Conservation (phyloP, 371 early-diverging fungal genomes). For the Saksenaea oblongispora region DNA sequence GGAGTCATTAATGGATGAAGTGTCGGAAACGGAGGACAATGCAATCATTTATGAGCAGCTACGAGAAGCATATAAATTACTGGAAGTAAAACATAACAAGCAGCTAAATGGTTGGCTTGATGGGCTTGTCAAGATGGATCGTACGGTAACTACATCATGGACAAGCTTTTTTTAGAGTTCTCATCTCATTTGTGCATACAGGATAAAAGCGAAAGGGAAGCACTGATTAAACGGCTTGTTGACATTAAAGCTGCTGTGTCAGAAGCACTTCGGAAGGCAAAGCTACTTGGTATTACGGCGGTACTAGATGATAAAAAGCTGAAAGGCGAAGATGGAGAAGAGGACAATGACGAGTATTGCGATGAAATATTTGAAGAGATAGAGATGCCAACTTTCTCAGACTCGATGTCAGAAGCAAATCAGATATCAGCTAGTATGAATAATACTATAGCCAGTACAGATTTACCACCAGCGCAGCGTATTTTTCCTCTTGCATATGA, state of each 20-base stretch:
- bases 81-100: constrained; percentile 46
- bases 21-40: constrained; percentile 63
- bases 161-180: not conserved
- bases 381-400: constrained; percentile 23
- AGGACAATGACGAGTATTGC: constrained; percentile 53
- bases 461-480: constrained; percentile 42
- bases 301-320: not conserved
- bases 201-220: constrained; percentile 38
- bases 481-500: constrained; percentile 52
- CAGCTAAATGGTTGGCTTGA: constrained; percentile 55
- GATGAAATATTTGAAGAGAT: constrained; percentile 64
- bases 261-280: constrained; percentile 51
- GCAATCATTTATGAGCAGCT: constrained; percentile 58
- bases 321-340: constrained; percentile 20
- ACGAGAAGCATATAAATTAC: constrained; percentile 57
- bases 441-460: constrained; percentile 6
- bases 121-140: constrained; percentile 50
- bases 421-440: not conserved
- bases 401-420: not conserved
- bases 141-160: constrained; percentile 9
- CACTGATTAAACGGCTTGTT: constrained; percentile 37
- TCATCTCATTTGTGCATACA: not conserved
- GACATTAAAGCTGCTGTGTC: constrained; percentile 37
- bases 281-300: constrained; percentile 51
- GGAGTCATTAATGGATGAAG: constrained; percentile 46